Evolutionary conservation across 345 rosid species (phyloP).

Genomic region (Euphorbia pulcherrima): DNA sequence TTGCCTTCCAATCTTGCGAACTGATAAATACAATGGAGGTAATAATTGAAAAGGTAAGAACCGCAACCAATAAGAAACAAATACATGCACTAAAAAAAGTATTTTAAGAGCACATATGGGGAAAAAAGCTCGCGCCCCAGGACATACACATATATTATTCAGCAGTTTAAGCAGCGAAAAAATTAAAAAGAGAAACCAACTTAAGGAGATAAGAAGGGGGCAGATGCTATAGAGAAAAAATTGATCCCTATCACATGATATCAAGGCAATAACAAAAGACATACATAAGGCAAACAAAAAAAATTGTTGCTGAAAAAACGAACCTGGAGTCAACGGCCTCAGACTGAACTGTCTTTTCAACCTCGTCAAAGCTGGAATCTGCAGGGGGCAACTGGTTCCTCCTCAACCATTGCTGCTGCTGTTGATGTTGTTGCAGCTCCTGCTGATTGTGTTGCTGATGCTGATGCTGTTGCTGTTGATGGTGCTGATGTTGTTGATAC

Average conservation of each 20-base stretch:
- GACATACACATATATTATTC: neutral
- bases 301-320: neutral
- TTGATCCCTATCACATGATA: neutral
- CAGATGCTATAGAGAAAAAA: neutral
- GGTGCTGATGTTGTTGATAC: conserved; percentile 38
- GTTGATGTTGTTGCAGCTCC: conserved; percentile 35
- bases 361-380: conserved; percentile 46
- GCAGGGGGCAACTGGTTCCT: conserved; percentile 41
- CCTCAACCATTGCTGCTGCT: conserved; percentile 69
- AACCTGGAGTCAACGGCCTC: conserved; percentile 84
- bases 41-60: neutral
- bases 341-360: conserved; percentile 74
- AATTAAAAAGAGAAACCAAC: too few relatives aligned
- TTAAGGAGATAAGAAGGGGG: neutral
- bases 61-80: neutral
- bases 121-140: neutral
- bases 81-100: neutral
- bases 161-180: neutral
- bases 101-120: neutral
- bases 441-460: conserved; percentile 38
- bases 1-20: conserved; percentile 88
- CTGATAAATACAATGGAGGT: conserved; percentile 27
- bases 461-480: conserved; percentile 39
- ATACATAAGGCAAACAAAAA: neutral
- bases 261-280: neutral